These are phyloP conservation scores for Stereocaulon alpinum DNA, from an alignment of 495 filamentous ascomycete species.

Conservation along the genomic window DNA sequence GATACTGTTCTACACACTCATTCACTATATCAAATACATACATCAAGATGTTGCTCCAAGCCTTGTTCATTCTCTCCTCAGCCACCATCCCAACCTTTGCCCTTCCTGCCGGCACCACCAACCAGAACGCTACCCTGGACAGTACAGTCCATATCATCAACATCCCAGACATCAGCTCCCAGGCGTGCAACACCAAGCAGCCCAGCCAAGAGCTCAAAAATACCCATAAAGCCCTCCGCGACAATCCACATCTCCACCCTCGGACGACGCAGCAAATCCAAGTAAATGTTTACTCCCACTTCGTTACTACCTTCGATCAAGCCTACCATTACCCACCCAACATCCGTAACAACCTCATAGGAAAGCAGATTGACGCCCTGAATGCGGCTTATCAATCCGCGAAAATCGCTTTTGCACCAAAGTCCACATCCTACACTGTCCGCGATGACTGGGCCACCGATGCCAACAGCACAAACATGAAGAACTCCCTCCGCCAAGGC, in stretches of 20 bases:
- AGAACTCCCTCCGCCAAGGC: slow-evolving; percentile 49
- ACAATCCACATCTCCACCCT: not conserved
- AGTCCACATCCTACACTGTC: slow-evolving; percentile 60
- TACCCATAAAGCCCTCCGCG: slow-evolving; percentile 5
- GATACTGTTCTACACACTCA: not conserved
- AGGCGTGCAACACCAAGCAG: slow-evolving; percentile 11
- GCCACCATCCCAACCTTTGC: not conserved
- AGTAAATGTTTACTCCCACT: slow-evolving; percentile 42
- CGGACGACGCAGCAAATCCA: slow-evolving; percentile 4
- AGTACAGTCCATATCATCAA: not conserved
- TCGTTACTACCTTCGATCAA: slow-evolving; percentile 33
- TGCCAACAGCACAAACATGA: slow-evolving; percentile 50
- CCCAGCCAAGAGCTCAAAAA: slow-evolving; percentile 12
- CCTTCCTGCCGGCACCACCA: not conserved
- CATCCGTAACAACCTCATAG: slow-evolving; percentile 34
- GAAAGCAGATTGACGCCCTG: slow-evolving; percentile 34
- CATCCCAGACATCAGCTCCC: slow-evolving; percentile 5
- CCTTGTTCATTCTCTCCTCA: not conserved
- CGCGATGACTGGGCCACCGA: slow-evolving; percentile 61
- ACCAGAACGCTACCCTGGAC: not conserved
- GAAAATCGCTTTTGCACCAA: slow-evolving; percentile 45
- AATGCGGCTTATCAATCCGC: slow-evolving; percentile 35
- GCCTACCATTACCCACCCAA: slow-evolving; percentile 16
- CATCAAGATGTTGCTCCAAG: slow-evolving; percentile 8
- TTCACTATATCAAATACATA: not conserved